These are phyloP conservation scores for Acanthamoeba lenticulata DNA, from an alignment of 208 protist species.

Conservation along the genomic window DNA sequence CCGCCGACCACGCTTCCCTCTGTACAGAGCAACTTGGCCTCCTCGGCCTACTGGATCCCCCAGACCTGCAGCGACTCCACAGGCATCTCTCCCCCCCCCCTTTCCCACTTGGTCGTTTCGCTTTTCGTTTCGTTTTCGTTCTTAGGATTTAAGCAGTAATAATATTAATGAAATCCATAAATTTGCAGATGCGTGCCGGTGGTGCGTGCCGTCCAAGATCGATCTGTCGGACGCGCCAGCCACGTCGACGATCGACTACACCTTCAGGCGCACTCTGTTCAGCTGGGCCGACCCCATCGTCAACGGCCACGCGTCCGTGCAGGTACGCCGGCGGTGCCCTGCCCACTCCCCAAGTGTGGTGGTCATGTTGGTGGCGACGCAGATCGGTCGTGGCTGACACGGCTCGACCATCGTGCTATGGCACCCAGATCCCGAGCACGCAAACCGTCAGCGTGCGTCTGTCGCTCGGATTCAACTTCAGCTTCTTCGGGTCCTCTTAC, in stretches of 20 bases:
- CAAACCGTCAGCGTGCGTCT: neutral
- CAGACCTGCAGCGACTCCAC: neutral
- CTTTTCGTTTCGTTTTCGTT: too few species aligned
- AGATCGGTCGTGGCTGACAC: neutral
- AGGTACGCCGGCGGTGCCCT: neutral
- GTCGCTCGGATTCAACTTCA: slow-evolving; percentile 31
- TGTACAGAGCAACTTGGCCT: neutral
- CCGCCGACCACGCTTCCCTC: slow-evolving; percentile 13
- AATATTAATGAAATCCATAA: too few species aligned
- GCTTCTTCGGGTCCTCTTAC: neutral
- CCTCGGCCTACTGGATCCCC: neutral
- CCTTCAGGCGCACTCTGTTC: neutral
- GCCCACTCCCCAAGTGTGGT: neutral
- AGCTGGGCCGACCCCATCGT: slow-evolving; percentile 28
- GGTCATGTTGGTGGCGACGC: neutral
- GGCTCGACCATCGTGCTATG: neutral
- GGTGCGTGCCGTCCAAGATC: slow-evolving; percentile 53
- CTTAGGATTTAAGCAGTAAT: neutral
- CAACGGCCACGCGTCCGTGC: neutral
- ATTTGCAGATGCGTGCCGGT: neutral
- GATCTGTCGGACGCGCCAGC: neutral
- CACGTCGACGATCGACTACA: slow-evolving; percentile 36
- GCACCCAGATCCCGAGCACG: neutral
- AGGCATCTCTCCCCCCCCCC: neutral
- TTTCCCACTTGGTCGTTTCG: neutral